Base-by-base conservation (phyloP, 176 grass and related monocot genomes). In the Aechmea fasciata region DNA sequence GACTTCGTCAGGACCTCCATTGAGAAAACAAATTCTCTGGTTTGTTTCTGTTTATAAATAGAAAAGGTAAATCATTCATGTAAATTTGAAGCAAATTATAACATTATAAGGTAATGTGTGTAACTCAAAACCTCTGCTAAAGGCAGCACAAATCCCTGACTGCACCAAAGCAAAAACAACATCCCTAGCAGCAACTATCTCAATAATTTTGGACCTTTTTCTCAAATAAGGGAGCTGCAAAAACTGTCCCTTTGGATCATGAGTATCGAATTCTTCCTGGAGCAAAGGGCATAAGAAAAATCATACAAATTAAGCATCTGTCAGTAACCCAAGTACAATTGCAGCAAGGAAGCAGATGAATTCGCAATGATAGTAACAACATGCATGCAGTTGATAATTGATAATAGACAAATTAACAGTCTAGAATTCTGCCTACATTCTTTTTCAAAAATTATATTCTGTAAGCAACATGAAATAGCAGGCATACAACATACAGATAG, bases 191-290 rank as follows among this genome's bases (percentile, higher is more conserved):
- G 91, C 91, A 77, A 96, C 81, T 69, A 96, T 96, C 79, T 96
- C 91, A 68, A 96, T 87, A 80, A 96, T 90, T 83, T 96, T 96
- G 74, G 91, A 90, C 67, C 91, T 87, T 77, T 96, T 96, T 82
- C 91, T 83, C 84, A 96, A 70, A 55, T 85, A 96, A 28, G 91
- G 87, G 8, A 90, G 83, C 9, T 87, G 78, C 12, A 62, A 73
- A 66, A 55, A 82, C 55, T 70, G 84, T 81, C 87, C 91, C 73
- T 96, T 96, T 1, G 91, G 76, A 68, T 96, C 91, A 82, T 96
- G 85, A 25, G 91, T 90, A 65, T 96, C 91, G 80, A 96, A 96
- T 76, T 96, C 91, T 66, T 87, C 87, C 91, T 96, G 64, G 15
- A 85, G 55, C 20, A 18, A 61, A 61, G 20, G 55, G 20, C 55